Percentiles rank a stretch among this genome's conserved stretches.
phyloP scores from a whole-genome alignment of 2,329 filamentous ascomycete genomes.

The Arthrobotrys pseudoclavata region DNA sequence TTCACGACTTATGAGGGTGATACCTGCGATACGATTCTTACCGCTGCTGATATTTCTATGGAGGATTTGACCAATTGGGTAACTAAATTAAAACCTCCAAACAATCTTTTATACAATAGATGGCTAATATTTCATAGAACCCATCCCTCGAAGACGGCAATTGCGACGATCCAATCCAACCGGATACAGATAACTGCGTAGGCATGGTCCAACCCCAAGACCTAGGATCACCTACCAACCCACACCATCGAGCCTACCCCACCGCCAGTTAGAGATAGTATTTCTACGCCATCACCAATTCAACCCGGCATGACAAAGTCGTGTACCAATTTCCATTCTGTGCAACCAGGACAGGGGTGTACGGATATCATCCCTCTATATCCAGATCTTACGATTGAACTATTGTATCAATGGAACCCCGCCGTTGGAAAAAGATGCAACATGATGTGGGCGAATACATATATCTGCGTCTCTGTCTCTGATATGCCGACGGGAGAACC shows the following conservation, averaged over 20 bases:
- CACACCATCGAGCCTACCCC: background rate
- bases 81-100: background rate
- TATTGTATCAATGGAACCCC: conserved; percentile 41
- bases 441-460: conserved; percentile 27
- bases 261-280: background rate
- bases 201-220: background rate
- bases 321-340: conserved; percentile 41
- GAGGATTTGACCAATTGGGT: conserved; percentile 29
- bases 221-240: background rate
- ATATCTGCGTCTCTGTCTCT: conserved; percentile 33
- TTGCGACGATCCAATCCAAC: conserved; percentile 23
- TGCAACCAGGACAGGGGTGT: conserved; percentile 24
- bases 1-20: conserved; percentile 19
- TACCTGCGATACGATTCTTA: conserved; percentile 23
- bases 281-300: background rate
- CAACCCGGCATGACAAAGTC: conserved; percentile 26
- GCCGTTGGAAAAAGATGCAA: conserved; percentile 28
- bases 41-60: conserved; percentile 18
- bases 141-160: conserved; percentile 30
- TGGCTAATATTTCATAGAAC: conserved; percentile 14
- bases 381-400: conserved; percentile 11
- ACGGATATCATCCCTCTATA: conserved; percentile 32
- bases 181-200: conserved; percentile 37
- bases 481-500: background rate
- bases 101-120: background rate